Base-by-base conservation (phyloP, 148 eudicot genomes). In the Pharnaceum exiguum region DNA sequence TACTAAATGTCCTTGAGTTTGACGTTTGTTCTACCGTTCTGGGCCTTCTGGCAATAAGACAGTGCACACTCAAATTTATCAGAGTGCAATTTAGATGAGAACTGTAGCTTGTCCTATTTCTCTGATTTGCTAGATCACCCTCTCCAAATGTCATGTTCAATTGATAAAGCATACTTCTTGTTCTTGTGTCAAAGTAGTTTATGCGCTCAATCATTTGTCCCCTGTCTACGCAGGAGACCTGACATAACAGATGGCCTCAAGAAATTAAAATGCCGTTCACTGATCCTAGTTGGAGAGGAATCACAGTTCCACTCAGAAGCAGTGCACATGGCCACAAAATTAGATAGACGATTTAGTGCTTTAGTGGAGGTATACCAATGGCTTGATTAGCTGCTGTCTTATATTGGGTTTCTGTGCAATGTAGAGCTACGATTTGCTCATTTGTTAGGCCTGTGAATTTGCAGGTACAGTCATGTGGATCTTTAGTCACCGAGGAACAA, bases 401-500 rank as follows among this genome's bases (percentile, higher is more conserved):
- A 33, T 22, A n/a, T 9, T 44, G 6, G 55, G 18, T 10, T 27
- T 60, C n/a, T 18, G 37, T 60, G 24, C 37, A 10, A 55, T 37
- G 17, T n/a, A 10, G 26, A 24, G 22, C 21, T 35, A 17, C 5
- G 5, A 26, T 18, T 3, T 12, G 37, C 48, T 49, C 66, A 39
- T 5, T 10, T 50, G 29, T 16, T 7, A 10, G 28, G 3, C 24
- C n/a, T 56, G 31, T 38, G 42, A 46, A 50, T 16, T 15, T 42
- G 56, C 79, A 91, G 98, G 98, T 91, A 59, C 96, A 80, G 69
- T 75, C 84, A 55, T 87, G 98, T 29, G 98, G 98, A 27, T 85
- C 98, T 5, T 62, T 87, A 68, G 98, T 91, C 45, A 91, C 98
- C 1, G 98, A 87, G 74, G 98, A 91, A 65, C 98, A 87, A 48